Evolutionary conservation across 2,329 filamentous ascomycete species (phyloP), one percentile per base, ranked within the genome.

Genomic region (Trichoderma breve): DNA sequence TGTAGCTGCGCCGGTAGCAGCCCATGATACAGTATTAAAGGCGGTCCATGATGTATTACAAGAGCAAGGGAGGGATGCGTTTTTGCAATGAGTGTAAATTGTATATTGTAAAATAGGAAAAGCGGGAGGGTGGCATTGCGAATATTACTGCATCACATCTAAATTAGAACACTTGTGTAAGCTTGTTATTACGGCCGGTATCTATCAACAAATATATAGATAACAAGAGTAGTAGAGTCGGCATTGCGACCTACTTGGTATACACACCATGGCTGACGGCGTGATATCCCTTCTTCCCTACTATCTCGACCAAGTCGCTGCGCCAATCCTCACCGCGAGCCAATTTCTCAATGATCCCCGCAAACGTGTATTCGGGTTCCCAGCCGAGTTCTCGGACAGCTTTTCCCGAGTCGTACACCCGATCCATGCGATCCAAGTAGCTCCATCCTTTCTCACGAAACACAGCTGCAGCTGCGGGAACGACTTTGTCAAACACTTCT

Each of bases 31-130:
- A 2, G 84, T 89, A 2, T 75, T 89, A 71, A 86, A 89, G 75
- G 92, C 88, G 6, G 95, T 98, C 2, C 92, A 92, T 80, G 88
- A 90, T 74, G 94, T 97, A n/a, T 83, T 97, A 75, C 80, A 70
- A 28, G 80, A 82, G 26, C 76, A 84, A 64, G 74, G 77, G 0
- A 77, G 77, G 26, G 74, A 74, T 0, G 76, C 75, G 0, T 77
- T 76, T 60, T 21, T 81, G 57, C 55, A 71, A 24, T 74, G 30
- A 21, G 6, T 11, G 3, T 51, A 7, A 47, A 51, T 8, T 11
- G 24, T 9, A 6, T 15, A 36, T 7, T 32, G 36, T 15, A 51
- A 8, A 36, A 39, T 51, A 32, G 24, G 30, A 21, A n/a, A 6
- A 26, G 26, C 9, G 3, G 14, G 26, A 9, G 24, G 28, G 30